These are phyloP conservation scores for Lichtheimia ornata DNA, from an alignment of 371 early-diverging fungal genomes.

Conservation along the genomic window DNA sequence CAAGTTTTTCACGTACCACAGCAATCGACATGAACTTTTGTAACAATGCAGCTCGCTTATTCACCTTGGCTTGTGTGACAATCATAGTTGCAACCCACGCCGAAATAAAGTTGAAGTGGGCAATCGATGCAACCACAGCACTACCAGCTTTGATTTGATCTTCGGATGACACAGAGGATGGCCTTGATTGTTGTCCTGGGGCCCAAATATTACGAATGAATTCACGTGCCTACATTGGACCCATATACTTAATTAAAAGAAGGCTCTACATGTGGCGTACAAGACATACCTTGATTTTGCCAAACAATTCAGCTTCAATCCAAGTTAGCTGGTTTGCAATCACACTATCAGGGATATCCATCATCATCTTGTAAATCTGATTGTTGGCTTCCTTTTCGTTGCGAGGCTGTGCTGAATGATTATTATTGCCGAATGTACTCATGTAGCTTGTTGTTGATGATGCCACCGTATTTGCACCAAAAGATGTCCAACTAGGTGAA, in stretches of 20 bases:
- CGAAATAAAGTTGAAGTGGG: conserved; percentile 64
- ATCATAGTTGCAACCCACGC: conserved; percentile 72
- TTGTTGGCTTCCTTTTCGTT: conserved; percentile 32
- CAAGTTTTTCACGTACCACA: conserved; percentile 29
- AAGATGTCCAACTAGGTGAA: conserved; percentile 27
- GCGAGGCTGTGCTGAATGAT: not conserved
- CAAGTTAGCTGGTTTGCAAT: conserved; percentile 69
- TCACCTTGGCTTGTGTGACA: conserved; percentile 57
- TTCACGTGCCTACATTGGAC: conserved; percentile 45
- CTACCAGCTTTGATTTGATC: conserved; percentile 15
- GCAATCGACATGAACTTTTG: conserved; percentile 69
- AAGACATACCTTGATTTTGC: conserved; percentile 43
- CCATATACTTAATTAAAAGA: not conserved
- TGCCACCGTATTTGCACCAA: conserved; percentile 9
- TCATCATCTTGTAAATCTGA: conserved; percentile 32
- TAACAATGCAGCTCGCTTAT: conserved; percentile 59
- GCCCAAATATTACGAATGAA: conserved; percentile 57
- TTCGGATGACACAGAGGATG: conserved; percentile 7
- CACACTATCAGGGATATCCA: conserved; percentile 39
- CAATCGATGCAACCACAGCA: conserved; percentile 53
- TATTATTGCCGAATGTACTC: conserved; percentile 24
- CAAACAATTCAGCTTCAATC: conserved; percentile 61
- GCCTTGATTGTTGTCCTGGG: conserved; percentile 17
- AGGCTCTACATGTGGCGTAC: not conserved
- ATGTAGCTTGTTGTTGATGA: conserved; percentile 34